Conservation (phyloP, 257 asterid genomes). For the Fraxinus excelsior region DNA sequence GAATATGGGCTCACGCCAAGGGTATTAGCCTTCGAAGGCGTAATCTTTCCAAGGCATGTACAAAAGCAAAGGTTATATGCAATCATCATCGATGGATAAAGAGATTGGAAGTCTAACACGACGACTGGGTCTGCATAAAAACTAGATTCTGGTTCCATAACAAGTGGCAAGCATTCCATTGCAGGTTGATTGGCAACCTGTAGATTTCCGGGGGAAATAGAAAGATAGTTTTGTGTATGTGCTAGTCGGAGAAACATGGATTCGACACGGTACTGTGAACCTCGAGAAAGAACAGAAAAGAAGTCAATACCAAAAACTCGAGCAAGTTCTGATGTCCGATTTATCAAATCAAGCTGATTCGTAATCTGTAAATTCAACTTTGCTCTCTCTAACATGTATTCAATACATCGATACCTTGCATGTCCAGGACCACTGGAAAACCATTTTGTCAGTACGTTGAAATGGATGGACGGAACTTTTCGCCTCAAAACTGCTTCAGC, state of each 20-base stretch:
- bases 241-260: slow-evolving; percentile 92
- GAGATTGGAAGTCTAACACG: slow-evolving; percentile 95
- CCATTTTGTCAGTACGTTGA: slow-evolving; percentile 76
- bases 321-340: slow-evolving; percentile 98
- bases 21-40: slow-evolving; percentile 44
- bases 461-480: slow-evolving; percentile 71
- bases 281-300: slow-evolving; percentile 91
- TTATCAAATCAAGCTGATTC: slow-evolving; percentile 88
- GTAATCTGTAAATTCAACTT: slow-evolving; percentile 77
- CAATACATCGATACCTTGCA: slow-evolving; percentile 80
- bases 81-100: slow-evolving; percentile 96
- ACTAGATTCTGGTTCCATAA: slow-evolving; percentile 96
- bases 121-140: slow-evolving; percentile 92
- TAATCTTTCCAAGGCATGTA: slow-evolving; percentile 87
- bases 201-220: slow-evolving; percentile 87
- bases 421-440: slow-evolving; percentile 84
- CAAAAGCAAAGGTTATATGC: slow-evolving; percentile 92
- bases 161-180: slow-evolving; percentile 97
- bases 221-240: slow-evolving; percentile 89
- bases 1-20: slow-evolving; percentile 87
- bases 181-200: slow-evolving; percentile 98
- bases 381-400: slow-evolving; percentile 67
- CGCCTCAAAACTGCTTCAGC: slow-evolving; percentile 86
- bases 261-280: slow-evolving; percentile 97
- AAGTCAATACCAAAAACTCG: slow-evolving; percentile 96